These are phyloP conservation scores for Mrakia blollopis DNA, from an alignment of 768 basidiomycete genomes.

Conservation along the genomic window DNA sequence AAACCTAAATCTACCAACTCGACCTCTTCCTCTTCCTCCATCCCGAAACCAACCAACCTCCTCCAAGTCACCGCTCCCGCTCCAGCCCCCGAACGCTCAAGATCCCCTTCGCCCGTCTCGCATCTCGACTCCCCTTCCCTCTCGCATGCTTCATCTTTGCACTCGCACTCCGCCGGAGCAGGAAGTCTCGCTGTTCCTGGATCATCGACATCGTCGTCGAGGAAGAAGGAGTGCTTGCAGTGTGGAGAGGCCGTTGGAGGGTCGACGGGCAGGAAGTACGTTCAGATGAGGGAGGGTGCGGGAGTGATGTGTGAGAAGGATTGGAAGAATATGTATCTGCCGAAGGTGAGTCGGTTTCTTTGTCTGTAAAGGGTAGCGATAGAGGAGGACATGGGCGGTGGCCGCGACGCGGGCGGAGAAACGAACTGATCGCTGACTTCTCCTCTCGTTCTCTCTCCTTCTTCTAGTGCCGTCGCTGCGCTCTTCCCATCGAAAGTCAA, in stretches of 20 bases:
- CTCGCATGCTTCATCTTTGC: neutral
- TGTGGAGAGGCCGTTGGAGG: slow-evolving; percentile 71
- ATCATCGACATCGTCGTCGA: no score
- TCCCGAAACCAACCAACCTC: neutral
- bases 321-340: slow-evolving; percentile 95
- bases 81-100: neutral
- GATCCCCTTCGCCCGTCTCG: neutral
- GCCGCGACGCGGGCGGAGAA: slow-evolving; percentile 12
- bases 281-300: slow-evolving; percentile 46
- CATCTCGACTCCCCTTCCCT: neutral
- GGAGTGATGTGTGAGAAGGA: slow-evolving; percentile 78
- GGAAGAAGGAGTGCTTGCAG: slow-evolving; percentile 54
- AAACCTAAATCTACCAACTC: neutral
- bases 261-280: slow-evolving; percentile 68
- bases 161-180: neutral
- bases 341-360: slow-evolving; percentile 57
- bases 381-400: neutral
- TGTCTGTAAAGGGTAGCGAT: no score
- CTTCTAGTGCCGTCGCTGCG: slow-evolving; percentile 78
- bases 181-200: neutral
- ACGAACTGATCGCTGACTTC: slow-evolving; percentile 15
- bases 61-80: neutral
- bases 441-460: slow-evolving; percentile 25
- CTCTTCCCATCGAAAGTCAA: slow-evolving; percentile 77
- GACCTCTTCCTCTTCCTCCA: neutral